Base-by-base conservation (phyloP, 208 protist species). In the Naegleria gruberi region DNA sequence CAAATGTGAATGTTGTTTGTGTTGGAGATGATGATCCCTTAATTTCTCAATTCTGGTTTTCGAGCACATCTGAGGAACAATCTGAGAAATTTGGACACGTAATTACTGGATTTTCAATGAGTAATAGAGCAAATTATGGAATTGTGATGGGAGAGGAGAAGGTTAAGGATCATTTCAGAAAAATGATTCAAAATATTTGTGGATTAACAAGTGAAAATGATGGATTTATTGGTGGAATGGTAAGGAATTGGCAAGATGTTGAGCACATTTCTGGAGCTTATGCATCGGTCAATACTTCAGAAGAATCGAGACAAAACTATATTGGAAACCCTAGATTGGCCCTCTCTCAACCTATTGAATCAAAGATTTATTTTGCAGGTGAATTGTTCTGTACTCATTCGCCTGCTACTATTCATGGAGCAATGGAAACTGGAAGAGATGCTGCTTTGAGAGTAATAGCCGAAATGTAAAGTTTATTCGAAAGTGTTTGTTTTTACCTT, bases 281-380 rank as follows among this genome's bases (percentile, higher is more conserved):
- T 34, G 46, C 26, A 37, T 77, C 12, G 26, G 65, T 26, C 34
- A 12, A 37, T n/a, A 37, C 30, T 5, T 37, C 30, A 5, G 65
- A 77, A 37, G 65, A 12, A 37, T 77, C 65, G 6, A 77, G 34
- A 26, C 26, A 0, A 26, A 12, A 77, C 34, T 77, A 37, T 37
- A 77, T 77, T 77, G 30, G 34, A 77, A 6, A 47, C 8, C 17
- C 42, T 30, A 44, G 42, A 8, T 8, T 42, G 0, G 42, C 10
- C 5, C 37, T 86, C 7, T 0, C 6, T 47, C 12, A 86, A 40
- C 19, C 19, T 4, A 40, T 65, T 65, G 84, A 42, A 23, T 8
- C 46, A 3, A 88, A n/a, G 30, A 43, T 89, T 26, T 81, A 40
- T 37, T 89, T 89, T 89, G 86, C 86, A 19, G 86, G 86, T 19